A percentile compares a stretch with the other conserved stretches of the same genome.
These are phyloP conservation scores for Ceratocystis eucalypticola DNA, from an alignment of 2,329 filamentous ascomycete species.

Conservation along the genomic window DNA sequence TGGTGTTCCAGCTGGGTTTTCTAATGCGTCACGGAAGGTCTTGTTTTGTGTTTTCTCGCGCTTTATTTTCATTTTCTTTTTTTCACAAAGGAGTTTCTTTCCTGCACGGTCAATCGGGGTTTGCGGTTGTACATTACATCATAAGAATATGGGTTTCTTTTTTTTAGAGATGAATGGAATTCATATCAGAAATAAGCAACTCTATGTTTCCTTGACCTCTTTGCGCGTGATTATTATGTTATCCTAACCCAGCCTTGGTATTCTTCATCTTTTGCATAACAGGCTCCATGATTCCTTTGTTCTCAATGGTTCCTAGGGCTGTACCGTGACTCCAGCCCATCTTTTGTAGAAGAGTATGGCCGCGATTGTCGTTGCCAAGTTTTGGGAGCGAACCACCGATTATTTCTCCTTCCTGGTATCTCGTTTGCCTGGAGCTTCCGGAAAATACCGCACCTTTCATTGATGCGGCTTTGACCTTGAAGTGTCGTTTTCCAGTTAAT, in stretches of 20 bases:
- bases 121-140: constrained; percentile 60
- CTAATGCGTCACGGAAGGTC: constrained; percentile 66
- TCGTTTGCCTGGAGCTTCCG: constrained; percentile 21
- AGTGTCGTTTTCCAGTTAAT: constrained; percentile 7
- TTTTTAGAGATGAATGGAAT: constrained; percentile 41
- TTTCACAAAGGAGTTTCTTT: constrained; percentile 47
- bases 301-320: constrained; percentile 65
- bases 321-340: constrained; percentile 93
- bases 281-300: constrained; percentile 78
- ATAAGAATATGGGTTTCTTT: constrained; percentile 45
- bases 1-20: constrained; percentile 38
- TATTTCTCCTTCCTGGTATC: constrained; percentile 58
- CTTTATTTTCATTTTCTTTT: constrained; percentile 12
- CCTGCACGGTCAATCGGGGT: constrained; percentile 51
- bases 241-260: constrained; percentile 71
- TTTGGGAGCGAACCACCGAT: constrained; percentile 78
- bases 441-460: not conserved
- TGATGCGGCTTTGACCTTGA: constrained; percentile 11
- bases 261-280: constrained; percentile 80
- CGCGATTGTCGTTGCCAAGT: constrained; percentile 68
- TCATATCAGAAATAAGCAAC: constrained; percentile 35
- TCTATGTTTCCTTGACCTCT: not conserved
- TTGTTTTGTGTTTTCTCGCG: constrained; percentile 30
- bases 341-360: constrained; percentile 78
- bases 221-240: not conserved